Conservation (phyloP, 139 green algal genomes). For the Astrephomene gubernaculifera region DNA sequence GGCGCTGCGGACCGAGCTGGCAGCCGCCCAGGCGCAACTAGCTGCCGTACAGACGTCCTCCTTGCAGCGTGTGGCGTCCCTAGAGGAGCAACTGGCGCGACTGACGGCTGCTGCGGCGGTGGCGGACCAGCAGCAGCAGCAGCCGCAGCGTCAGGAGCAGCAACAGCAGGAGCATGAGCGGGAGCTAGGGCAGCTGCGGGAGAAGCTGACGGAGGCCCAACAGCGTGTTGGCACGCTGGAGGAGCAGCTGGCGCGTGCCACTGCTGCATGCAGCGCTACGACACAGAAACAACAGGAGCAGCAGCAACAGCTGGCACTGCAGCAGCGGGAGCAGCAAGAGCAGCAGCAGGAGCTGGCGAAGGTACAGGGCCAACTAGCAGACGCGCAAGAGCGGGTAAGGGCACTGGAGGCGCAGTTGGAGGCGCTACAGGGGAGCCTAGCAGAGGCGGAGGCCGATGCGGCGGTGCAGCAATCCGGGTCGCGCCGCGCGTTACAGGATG, state of each 20-base stretch:
- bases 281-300: too few species aligned
- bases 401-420: constrained; percentile 16
- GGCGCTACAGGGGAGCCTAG: not conserved
- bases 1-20: constrained; percentile 9
- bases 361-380: not conserved
- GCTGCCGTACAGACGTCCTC: not conserved
- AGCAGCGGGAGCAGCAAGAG: too few species aligned
- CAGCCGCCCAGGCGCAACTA: not conserved
- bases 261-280: too few species aligned
- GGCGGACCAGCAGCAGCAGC: not conserved
- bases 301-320: too few species aligned
- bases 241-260: constrained; percentile 1
- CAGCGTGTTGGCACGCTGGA: not conserved
- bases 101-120: not conserved
- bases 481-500: not conserved
- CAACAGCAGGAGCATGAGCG: not conserved
- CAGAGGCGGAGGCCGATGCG: not conserved
- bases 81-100: not conserved
- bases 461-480: not conserved
- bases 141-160: too few species aligned
- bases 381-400: not conserved
- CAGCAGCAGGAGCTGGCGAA: not conserved
- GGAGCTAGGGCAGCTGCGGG: not conserved
- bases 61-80: not conserved
- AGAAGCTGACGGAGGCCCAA: not conserved